Evolutionary conservation across 805 yeast genomes (phyloP).

Genomic region (Nakazawaea anatomiae): DNA sequence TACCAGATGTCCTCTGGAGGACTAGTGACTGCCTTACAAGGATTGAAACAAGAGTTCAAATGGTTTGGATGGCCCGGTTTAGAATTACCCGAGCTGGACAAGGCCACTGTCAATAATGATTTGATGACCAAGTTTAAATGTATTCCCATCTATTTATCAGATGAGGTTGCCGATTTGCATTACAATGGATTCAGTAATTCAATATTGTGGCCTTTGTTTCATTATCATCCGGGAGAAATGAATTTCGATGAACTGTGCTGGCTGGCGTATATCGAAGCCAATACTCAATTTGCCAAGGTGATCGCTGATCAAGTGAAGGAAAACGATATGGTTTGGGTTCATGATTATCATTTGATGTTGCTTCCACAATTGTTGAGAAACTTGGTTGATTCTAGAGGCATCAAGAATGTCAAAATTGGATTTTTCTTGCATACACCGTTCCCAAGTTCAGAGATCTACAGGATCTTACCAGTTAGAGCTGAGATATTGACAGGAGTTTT

Average conservation of each 20-base stretch:
- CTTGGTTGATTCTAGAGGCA: slow-evolving; percentile 40
- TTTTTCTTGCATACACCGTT: slow-evolving; percentile 97
- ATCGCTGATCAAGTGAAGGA: slow-evolving; percentile 68
- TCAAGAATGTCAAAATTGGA: slow-evolving; percentile 68
- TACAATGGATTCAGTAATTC: slow-evolving; percentile 95
- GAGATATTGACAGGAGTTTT: slow-evolving; percentile 89
- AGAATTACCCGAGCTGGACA: slow-evolving; percentile 76
- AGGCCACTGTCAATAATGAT: slow-evolving; percentile 61
- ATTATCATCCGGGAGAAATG: slow-evolving; percentile 99
- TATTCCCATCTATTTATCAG: slow-evolving; percentile 81
- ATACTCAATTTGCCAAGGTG: slow-evolving; percentile 69
- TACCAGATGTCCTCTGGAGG: slow-evolving; percentile 97
- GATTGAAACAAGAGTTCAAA: slow-evolving; percentile 82
- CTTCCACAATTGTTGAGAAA: slow-evolving; percentile 82
- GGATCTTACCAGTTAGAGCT: slow-evolving; percentile 91
- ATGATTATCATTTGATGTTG: slow-evolving; percentile 95
- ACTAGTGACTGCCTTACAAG: slow-evolving; percentile 90
- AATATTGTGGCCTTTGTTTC: slow-evolving; percentile 96
- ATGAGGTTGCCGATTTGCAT: slow-evolving; percentile 90
- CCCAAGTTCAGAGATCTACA: slow-evolving; percentile 93
- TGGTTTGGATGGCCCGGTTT: slow-evolving; percentile 99
- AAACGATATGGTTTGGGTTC: slow-evolving; percentile 93
- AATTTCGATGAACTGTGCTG: slow-evolving; percentile 96
- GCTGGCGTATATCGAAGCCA: slow-evolving; percentile 96
- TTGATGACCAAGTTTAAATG: slow-evolving; percentile 77